These are phyloP conservation scores for Talaromyces sp. DNA, from an alignment of 2,329 filamentous ascomycete genomes.

Conservation along the genomic window DNA sequence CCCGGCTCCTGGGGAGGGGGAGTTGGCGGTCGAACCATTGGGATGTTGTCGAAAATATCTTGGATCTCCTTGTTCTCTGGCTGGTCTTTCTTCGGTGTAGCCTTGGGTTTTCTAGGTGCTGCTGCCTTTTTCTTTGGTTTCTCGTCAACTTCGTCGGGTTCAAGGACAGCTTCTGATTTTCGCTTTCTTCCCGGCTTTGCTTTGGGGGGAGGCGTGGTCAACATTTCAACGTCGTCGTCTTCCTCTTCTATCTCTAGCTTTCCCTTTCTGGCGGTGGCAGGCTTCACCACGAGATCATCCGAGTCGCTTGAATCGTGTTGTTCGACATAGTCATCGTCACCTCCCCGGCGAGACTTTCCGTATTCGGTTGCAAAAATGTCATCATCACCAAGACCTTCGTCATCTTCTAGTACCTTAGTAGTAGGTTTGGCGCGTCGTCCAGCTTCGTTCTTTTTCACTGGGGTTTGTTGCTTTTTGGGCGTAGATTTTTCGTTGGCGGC, in stretches of 20 bases:
- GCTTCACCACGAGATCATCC: slow-evolving; percentile 58
- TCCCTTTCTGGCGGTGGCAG: slow-evolving; percentile 48
- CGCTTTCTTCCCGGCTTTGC: slow-evolving; percentile 45
- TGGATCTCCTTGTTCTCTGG: slow-evolving; percentile 68
- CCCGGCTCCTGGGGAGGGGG: slow-evolving; percentile 65
- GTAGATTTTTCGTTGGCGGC: slow-evolving; percentile 18
- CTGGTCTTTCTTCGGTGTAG: slow-evolving; percentile 59
- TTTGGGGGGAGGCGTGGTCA: slow-evolving; percentile 41
- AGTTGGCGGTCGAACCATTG: slow-evolving; percentile 73
- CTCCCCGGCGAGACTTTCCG: slow-evolving; percentile 57
- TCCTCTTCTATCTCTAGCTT: slow-evolving; percentile 25
- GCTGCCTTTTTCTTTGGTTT: slow-evolving; percentile 38
- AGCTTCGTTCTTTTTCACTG: slow-evolving; percentile 13
- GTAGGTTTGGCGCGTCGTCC: slow-evolving; percentile 10
- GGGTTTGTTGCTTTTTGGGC: slow-evolving; percentile 40
- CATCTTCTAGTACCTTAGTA: slow-evolving; percentile 53
- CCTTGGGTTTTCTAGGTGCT: slow-evolving; percentile 44
- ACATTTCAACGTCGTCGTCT: slow-evolving; percentile 49
- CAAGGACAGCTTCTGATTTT: slow-evolving; percentile 50
- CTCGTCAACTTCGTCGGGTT: slow-evolving; percentile 51
- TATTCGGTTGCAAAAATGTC: slow-evolving; percentile 77
- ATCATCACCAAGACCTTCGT: slow-evolving; percentile 62
- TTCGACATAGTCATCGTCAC: slow-evolving; percentile 60
- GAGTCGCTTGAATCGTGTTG: slow-evolving; percentile 58
- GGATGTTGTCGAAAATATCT: slow-evolving; percentile 81